phyloP scores from a whole-genome alignment of 2,329 filamentous ascomycete species.

The Annulohypoxylon truncatum region DNA sequence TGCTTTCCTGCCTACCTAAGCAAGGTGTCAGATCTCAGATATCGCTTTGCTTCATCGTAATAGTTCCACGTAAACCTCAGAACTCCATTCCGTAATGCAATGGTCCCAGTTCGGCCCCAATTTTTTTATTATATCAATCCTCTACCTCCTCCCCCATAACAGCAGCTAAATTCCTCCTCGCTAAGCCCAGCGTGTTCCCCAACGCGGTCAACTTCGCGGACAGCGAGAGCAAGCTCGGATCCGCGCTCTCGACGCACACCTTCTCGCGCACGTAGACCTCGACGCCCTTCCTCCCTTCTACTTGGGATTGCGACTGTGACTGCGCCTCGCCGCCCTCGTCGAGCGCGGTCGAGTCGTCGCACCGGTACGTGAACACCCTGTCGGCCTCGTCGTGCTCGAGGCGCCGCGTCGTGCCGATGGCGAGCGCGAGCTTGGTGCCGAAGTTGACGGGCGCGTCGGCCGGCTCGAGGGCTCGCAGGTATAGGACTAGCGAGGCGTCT shows the following conservation, averaged over 20 bases:
- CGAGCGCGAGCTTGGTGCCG: constrained; percentile 75
- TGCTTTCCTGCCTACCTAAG: not conserved
- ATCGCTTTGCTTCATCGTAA: constrained; percentile 10
- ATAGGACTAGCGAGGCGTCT: constrained; percentile 76
- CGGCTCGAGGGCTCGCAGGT: constrained; percentile 76
- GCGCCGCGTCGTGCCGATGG: constrained; percentile 72
- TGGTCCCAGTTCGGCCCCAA: not conserved
- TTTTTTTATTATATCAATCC: constrained; percentile 39
- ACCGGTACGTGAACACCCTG: constrained; percentile 73
- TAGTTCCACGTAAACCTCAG: not conserved
- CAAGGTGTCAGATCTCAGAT: not conserved
- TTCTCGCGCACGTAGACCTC: constrained; percentile 92
- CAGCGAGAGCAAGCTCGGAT: constrained; percentile 85
- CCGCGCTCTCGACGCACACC: constrained; percentile 86
- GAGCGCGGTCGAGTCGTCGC: constrained; percentile 39
- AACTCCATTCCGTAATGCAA: constrained; percentile 14
- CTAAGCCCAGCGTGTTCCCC: constrained; percentile 76
- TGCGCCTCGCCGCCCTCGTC: constrained; percentile 14
- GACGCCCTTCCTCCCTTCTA: constrained; percentile 42
- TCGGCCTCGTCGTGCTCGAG: constrained; percentile 85
- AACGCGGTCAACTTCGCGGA: constrained; percentile 85
- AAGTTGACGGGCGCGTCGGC: constrained; percentile 70
- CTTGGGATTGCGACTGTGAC: not conserved
- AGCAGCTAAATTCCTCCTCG: constrained; percentile 76
- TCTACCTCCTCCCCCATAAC: constrained; percentile 75